Percentiles rank a stretch among this genome's conserved stretches.
These are phyloP conservation scores for Amanita phalloides DNA, from an alignment of 768 basidiomycete genomes.

Conservation along the genomic window DNA sequence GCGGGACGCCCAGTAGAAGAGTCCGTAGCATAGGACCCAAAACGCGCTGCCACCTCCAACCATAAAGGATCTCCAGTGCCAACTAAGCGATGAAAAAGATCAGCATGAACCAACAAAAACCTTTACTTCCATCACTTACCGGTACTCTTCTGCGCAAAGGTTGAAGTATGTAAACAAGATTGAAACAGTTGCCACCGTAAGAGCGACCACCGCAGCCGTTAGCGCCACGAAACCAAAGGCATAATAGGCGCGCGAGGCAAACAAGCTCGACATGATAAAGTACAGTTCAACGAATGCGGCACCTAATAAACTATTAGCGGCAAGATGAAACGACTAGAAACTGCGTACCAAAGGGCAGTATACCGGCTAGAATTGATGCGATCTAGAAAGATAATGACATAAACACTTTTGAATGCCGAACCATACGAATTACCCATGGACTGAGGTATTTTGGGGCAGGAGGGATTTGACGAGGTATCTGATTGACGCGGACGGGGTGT, in stretches of 20 bases:
- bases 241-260: slow-evolving; percentile 88
- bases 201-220: slow-evolving; percentile 69
- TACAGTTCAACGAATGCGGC: slow-evolving; percentile 95
- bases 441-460: slow-evolving; percentile 75
- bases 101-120: background rate
- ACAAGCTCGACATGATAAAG: slow-evolving; percentile 84
- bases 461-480: slow-evolving; percentile 94
- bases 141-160: slow-evolving; percentile 90
- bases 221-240: slow-evolving; percentile 93
- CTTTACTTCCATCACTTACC: slow-evolving; percentile 30
- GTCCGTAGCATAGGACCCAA: slow-evolving; percentile 83
- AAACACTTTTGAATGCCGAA: slow-evolving; percentile 2
- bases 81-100: slow-evolving; percentile 30
- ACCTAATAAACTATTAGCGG: slow-evolving; percentile 30
- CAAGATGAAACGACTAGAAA: background rate
- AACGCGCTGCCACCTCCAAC: slow-evolving; percentile 88
- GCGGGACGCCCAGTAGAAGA: slow-evolving; percentile 82
- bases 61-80: slow-evolving; percentile 95
- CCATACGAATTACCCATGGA: slow-evolving; percentile 49
- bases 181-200: slow-evolving; percentile 87
- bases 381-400: slow-evolving; percentile 25
- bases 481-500: slow-evolving; percentile 86
- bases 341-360: slow-evolving; percentile 75
- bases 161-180: slow-evolving; percentile 87
- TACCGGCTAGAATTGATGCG: slow-evolving; percentile 74